Conservation (phyloP, 108 stramenopile genomes). For the Cylindrotheca closterium region DNA sequence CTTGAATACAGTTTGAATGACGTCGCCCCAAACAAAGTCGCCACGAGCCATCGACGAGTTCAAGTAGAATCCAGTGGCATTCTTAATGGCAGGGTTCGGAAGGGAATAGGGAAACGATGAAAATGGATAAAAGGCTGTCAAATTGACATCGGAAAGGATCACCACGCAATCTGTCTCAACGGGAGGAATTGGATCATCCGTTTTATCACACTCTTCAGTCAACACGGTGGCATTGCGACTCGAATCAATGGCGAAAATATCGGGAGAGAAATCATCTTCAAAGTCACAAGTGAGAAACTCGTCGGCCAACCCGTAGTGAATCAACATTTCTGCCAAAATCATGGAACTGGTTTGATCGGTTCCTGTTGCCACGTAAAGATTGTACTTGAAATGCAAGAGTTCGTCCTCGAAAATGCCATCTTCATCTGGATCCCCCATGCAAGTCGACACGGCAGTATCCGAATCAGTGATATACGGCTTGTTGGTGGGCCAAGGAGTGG, state of each 20-base stretch:
- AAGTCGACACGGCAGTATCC: constrained; percentile 1
- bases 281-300: constrained; percentile 20
- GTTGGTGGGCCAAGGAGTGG: constrained; percentile 31
- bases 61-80: constrained; percentile 9
- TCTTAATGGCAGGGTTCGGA: constrained; percentile 10
- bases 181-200: constrained; percentile 8
- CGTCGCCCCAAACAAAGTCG: constrained; percentile 13
- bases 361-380: constrained; percentile 3
- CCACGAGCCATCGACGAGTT: constrained; percentile 14
- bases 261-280: neutral
- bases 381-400: constrained; percentile 18
- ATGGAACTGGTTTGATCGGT: neutral
- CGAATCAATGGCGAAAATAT: constrained; percentile 13
- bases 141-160: constrained; percentile 13
- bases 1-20: constrained; percentile 11
- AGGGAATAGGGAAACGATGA: neutral
- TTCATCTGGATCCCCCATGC: constrained; percentile 6
- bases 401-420: constrained; percentile 1
- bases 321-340: neutral
- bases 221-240: constrained; percentile 7
- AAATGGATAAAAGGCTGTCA: constrained; percentile 20
- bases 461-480: constrained; percentile 41
- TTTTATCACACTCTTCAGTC: constrained; percentile 2
- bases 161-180: constrained; percentile 9
- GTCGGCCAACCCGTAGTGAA: constrained; percentile 15